A percentile compares a stretch with the other conserved stretches of the same genome.
Conservation (phyloP, 805 yeast species). For the Kuraishia floccosa region DNA sequence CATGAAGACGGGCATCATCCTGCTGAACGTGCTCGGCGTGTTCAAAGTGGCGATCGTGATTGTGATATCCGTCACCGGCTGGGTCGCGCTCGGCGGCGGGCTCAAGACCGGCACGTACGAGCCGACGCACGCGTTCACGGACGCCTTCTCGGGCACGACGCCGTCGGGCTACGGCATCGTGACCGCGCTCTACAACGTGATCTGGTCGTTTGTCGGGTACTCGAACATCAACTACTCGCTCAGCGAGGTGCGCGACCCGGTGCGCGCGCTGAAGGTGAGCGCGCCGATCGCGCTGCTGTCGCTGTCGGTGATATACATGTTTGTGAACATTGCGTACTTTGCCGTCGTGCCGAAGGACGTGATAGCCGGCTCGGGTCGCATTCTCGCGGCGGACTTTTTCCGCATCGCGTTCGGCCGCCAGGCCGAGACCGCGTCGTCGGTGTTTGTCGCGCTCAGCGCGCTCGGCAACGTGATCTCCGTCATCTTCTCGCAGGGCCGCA, state of each 20-base stretch:
- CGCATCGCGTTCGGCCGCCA: slow-evolving; percentile 53
- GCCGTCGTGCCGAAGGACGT: too few species aligned
- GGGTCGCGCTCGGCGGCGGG: slow-evolving; percentile 78
- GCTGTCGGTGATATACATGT: slow-evolving; percentile 57
- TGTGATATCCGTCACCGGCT: slow-evolving; percentile 66
- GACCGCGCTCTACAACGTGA: slow-evolving; percentile 28
- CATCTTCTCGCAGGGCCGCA: slow-evolving; percentile 72
- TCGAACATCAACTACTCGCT: slow-evolving; percentile 29
- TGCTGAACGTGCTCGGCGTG: slow-evolving; percentile 57
- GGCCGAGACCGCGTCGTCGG: slow-evolving; percentile 58
- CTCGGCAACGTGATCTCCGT: slow-evolving; percentile 77
- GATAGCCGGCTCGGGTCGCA: slow-evolving; percentile 72
- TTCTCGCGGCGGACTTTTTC: slow-evolving; percentile 70
- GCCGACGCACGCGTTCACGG: slow-evolving; percentile 25
- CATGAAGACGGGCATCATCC: slow-evolving; percentile 53
- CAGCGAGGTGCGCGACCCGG: slow-evolving; percentile 34
- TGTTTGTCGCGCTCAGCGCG: slow-evolving; percentile 72
- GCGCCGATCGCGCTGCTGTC: slow-evolving; percentile 63
- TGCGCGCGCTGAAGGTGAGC: slow-evolving; percentile 53
- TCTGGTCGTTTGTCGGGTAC: slow-evolving; percentile 31
- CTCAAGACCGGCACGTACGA: slow-evolving; percentile 30
- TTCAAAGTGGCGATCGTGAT: slow-evolving; percentile 64
- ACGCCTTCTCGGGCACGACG: slow-evolving; percentile 29
- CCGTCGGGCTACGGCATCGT: slow-evolving; percentile 28
- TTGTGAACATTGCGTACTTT: slow-evolving; percentile 70